phyloP scores from a whole-genome alignment of 768 basidiomycete genomes.

The Lactarius akahatsu region DNA sequence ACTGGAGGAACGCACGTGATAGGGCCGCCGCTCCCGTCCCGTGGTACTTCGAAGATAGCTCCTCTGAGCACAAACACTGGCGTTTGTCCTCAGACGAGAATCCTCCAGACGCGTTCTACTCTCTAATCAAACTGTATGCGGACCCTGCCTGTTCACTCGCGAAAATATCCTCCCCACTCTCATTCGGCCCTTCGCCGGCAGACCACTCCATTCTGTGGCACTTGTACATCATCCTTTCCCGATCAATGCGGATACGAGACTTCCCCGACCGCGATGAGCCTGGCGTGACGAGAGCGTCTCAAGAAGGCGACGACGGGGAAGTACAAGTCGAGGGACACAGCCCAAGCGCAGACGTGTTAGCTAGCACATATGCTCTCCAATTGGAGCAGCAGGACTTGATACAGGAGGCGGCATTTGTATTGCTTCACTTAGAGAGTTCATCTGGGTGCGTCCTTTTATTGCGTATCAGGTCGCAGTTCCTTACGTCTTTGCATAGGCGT shows the following conservation, averaged over 20 bases:
- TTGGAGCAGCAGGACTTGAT: slow-evolving; percentile 79
- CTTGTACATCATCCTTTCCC: slow-evolving; percentile 82
- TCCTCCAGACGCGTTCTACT: slow-evolving; percentile 72
- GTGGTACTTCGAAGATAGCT: slow-evolving; percentile 48
- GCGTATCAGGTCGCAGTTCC: background rate
- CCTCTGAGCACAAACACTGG: slow-evolving; percentile 37
- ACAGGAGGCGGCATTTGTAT: slow-evolving; percentile 84
- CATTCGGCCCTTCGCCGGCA: slow-evolving; percentile 70
- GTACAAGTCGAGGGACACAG: slow-evolving; percentile 69
- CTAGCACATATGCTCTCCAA: slow-evolving; percentile 83
- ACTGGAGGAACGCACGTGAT: slow-evolving; percentile 39
- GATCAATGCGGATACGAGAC: slow-evolving; percentile 80
- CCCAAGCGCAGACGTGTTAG: slow-evolving; percentile 77
- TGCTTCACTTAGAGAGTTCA: slow-evolving; percentile 82
- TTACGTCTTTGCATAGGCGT: slow-evolving; percentile 50
- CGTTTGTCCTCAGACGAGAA: slow-evolving; percentile 45
- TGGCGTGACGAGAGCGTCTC: slow-evolving; percentile 38
- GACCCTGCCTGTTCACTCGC: slow-evolving; percentile 71
- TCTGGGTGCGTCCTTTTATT: slow-evolving; percentile 54
- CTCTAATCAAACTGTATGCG: slow-evolving; percentile 75
- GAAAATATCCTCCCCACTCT: slow-evolving; percentile 66
- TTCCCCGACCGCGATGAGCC: slow-evolving; percentile 76
- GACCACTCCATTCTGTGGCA: slow-evolving; percentile 92
- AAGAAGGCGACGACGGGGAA: slow-evolving; percentile 45
- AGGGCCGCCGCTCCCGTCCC: slow-evolving; percentile 56